These are phyloP conservation scores for Penicillium lagena DNA, from an alignment of 495 filamentous ascomycete species.

Conservation along the genomic window DNA sequence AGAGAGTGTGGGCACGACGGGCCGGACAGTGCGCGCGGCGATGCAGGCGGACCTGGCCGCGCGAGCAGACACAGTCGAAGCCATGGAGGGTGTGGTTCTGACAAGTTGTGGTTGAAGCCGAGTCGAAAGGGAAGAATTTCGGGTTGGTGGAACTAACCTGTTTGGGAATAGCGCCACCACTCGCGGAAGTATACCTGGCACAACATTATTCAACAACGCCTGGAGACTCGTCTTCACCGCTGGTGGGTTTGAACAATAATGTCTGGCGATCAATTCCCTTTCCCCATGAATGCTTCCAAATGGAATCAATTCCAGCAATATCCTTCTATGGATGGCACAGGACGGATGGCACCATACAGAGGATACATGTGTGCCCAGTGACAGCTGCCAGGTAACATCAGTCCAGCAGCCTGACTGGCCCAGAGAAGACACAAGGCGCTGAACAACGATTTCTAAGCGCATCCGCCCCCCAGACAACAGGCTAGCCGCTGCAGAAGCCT, in stretches of 20 bases:
- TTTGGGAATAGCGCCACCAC: not conserved
- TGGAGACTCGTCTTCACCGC: too few species aligned
- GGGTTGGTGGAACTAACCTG: not conserved
- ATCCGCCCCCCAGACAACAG: conserved; percentile 13
- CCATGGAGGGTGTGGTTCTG: conserved; percentile 23
- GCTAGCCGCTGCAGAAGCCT: conserved; percentile 9
- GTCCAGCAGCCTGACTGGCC: conserved; percentile 8
- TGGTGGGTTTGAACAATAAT: too few species aligned
- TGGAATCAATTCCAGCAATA: conserved; percentile 5
- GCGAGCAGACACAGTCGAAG: conserved; percentile 30
- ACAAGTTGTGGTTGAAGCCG: conserved; percentile 10
- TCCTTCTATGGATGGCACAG: conserved; percentile 13
- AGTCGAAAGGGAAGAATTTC: conserved; percentile 22
- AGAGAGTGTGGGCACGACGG: conserved; percentile 19
- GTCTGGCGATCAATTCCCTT: too few species aligned
- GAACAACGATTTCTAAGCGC: conserved; percentile 12
- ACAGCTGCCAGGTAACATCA: conserved; percentile 13
- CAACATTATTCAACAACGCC: too few species aligned
- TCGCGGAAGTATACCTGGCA: too few species aligned
- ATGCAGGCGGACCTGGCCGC: conserved; percentile 30
- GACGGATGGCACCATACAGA: not conserved
- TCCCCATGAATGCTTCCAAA: too few species aligned
- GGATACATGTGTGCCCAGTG: conserved; percentile 5
- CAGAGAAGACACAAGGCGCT: conserved; percentile 1
- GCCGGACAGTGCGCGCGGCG: conserved; percentile 11